Evolutionary conservation across 306 rosid species (phyloP).

Genomic region (Malus domestica): DNA sequence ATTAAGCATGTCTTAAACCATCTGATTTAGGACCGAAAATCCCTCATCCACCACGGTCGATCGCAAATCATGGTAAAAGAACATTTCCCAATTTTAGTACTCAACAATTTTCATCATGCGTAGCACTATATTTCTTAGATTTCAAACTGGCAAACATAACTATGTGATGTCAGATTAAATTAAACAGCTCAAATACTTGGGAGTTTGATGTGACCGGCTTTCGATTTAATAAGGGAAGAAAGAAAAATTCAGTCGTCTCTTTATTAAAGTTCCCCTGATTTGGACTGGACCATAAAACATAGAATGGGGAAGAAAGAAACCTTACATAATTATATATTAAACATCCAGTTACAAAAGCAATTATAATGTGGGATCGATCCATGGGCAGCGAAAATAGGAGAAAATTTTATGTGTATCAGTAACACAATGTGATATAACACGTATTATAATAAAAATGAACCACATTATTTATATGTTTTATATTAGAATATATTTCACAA

Average conservation of each 20-base stretch:
- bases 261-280: not conserved
- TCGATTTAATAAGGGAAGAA: not conserved
- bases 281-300: not conserved
- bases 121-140: not conserved
- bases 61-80: not conserved
- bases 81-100: not conserved
- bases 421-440: too few species aligned
- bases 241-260: not conserved
- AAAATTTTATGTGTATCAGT: too few species aligned
- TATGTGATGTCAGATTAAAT: not conserved
- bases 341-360: not conserved
- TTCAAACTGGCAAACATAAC: too few species aligned
- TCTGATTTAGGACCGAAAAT: too few species aligned
- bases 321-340: not conserved
- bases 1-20: too few species aligned
- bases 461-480: too few species aligned
- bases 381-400: too few species aligned
- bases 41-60: not conserved
- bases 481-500: too few species aligned
- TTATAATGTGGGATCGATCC: not conserved
- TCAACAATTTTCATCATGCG: not conserved
- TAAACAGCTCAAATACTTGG: not conserved
- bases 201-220: not conserved
- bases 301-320: not conserved
- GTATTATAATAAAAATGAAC: too few species aligned